These are phyloP conservation scores for Synchytrium microbalum DNA, from an alignment of 371 early-diverging fungal species.

Conservation along the genomic window DNA sequence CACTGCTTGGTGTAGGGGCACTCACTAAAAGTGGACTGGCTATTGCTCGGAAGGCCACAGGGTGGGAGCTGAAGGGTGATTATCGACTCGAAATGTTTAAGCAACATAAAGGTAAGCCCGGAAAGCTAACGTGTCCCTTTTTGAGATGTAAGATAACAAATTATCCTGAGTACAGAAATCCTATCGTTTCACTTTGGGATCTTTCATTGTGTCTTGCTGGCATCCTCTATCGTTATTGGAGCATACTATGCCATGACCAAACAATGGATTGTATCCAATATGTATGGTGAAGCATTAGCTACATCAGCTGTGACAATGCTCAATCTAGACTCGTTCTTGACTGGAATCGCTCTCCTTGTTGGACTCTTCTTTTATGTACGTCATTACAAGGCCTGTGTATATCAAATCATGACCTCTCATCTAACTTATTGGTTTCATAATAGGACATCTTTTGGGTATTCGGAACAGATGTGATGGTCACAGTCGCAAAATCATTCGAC, in stretches of 20 bases:
- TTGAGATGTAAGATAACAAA: neutral
- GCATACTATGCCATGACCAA: slow-evolving; percentile 74
- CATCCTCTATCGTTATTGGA: slow-evolving; percentile 54
- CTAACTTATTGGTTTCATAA: neutral
- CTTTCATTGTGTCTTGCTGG: slow-evolving; percentile 54
- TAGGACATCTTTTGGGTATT: slow-evolving; percentile 97
- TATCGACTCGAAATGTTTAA: slow-evolving; percentile 65
- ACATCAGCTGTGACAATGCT: slow-evolving; percentile 79
- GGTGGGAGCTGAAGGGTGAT: slow-evolving; percentile 30
- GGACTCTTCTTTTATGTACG: slow-evolving; percentile 79
- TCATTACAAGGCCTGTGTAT: too few species aligned
- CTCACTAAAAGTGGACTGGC: slow-evolving; percentile 57
- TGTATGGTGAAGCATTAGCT: slow-evolving; percentile 82
- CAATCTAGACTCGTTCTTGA: slow-evolving; percentile 87
- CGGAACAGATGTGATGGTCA: slow-evolving; percentile 97
- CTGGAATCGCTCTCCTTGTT: slow-evolving; percentile 84
- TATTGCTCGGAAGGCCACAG: slow-evolving; percentile 34
- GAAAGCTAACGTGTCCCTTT: neutral
- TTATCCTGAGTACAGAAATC: slow-evolving; percentile 28
- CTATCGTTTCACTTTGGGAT: slow-evolving; percentile 64
- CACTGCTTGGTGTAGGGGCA: slow-evolving; percentile 70
- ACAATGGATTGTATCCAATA: slow-evolving; percentile 87
- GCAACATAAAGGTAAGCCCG: slow-evolving; percentile 54
- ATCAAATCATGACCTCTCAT: too few species aligned
- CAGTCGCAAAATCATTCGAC: slow-evolving; percentile 93